Evolutionary conservation across 352 stramenopile species (phyloP).

Genomic region (Phytophthora boehmeriae): DNA sequence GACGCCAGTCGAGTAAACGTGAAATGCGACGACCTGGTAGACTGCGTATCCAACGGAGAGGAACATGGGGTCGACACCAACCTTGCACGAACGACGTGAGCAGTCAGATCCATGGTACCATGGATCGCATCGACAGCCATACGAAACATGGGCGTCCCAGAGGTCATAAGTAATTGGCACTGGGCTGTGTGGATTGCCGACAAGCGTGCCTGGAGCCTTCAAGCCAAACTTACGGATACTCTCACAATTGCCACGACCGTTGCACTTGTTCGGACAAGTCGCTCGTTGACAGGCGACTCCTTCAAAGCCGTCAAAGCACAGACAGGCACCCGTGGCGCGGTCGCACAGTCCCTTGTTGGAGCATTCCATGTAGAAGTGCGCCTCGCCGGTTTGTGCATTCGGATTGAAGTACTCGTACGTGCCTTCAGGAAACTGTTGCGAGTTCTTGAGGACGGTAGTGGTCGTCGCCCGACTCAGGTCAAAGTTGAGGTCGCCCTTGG

Average conservation of each 20-base stretch:
- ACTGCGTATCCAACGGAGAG: conserved; percentile 39
- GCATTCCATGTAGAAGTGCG: conserved; percentile 94
- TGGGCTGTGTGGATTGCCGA: conserved; percentile 25
- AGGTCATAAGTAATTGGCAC: conserved; percentile 53
- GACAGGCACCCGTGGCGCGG: conserved; percentile 75
- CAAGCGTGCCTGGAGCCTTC: conserved; percentile 52
- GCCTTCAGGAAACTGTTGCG: conserved; percentile 67
- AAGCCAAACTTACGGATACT: conserved; percentile 62
- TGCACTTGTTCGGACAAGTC: conserved; percentile 75
- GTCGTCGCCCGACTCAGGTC: conserved; percentile 38
- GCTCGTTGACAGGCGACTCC: conserved; percentile 85
- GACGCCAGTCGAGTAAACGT: conserved; percentile 26
- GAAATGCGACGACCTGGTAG: conserved; percentile 62
- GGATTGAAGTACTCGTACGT: conserved; percentile 83
- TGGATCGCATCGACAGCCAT: conserved; percentile 90
- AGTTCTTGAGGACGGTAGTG: conserved; percentile 54
- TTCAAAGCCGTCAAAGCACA: conserved; percentile 92
- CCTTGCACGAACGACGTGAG: conserved; percentile 61
- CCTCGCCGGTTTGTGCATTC: conserved; percentile 44
- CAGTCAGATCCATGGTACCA: conserved; percentile 90
- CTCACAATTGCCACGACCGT: conserved; percentile 72
- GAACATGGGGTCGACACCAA: conserved; percentile 75
- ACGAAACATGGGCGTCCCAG: conserved; percentile 85
- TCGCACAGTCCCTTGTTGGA: conserved; percentile 94
- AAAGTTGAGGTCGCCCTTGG: conserved; percentile 94